Percentiles rank a stretch among this genome's conserved stretches.
phyloP scores from a whole-genome alignment of 345 rosid genomes.

The Geranium rotundifolium region DNA sequence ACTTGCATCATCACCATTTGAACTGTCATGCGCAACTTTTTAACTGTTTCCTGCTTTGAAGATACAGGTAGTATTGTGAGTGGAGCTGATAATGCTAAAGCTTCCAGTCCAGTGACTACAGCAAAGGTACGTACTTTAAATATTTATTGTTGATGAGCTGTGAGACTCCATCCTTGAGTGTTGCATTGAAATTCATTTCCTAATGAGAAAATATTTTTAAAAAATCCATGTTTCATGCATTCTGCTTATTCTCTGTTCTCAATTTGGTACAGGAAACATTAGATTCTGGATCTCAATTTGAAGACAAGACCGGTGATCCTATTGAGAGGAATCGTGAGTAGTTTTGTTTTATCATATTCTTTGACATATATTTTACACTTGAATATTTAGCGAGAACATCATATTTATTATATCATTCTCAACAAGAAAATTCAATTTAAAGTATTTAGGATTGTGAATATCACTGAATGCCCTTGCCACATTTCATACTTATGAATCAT shows the following conservation, averaged over 20 bases:
- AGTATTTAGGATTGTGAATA: too few species aligned
- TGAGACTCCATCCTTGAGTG: not conserved
- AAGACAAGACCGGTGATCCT: constrained; percentile 28
- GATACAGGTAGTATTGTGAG: constrained; percentile 50
- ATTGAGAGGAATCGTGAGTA: constrained; percentile 53
- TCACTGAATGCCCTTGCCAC: too few species aligned
- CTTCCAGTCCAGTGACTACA: constrained; percentile 18
- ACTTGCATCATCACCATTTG: not conserved
- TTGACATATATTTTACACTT: not conserved
- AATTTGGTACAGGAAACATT: constrained; percentile 25
- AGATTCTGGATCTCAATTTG: constrained; percentile 31
- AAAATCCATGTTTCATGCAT: constrained; percentile 1
- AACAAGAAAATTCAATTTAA: not conserved
- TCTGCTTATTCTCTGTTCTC: not conserved
- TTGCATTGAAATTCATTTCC: not conserved
- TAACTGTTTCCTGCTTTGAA: constrained; percentile 8
- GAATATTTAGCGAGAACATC: not conserved
- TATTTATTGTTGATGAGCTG: not conserved
- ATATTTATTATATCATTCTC: not conserved
- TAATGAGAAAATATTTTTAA: too few species aligned
- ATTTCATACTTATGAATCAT: too few species aligned
- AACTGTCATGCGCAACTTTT: not conserved
- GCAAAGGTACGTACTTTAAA: constrained; percentile 30
- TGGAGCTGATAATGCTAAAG: constrained; percentile 40
- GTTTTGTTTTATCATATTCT: not conserved